Base-by-base conservation (phyloP, 495 filamentous ascomycete genomes). In the Bacidia rubella region DNA sequence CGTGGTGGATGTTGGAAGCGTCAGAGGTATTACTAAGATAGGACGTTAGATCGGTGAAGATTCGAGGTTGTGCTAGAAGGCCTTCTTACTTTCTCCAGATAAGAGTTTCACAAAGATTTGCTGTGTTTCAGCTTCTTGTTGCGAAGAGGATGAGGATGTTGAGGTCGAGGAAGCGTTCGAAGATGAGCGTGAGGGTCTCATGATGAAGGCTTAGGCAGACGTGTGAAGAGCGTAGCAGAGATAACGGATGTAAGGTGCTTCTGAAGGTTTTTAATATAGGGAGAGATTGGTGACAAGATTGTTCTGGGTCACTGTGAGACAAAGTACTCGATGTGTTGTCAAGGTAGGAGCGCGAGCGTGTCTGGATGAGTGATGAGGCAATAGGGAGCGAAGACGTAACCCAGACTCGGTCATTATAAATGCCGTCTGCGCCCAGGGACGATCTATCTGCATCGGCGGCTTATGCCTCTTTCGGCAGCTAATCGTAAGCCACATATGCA, bases 1-100 rank as follows among this genome's bases (percentile, higher is more conserved):
- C 11, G 71, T 60, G n/a, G 71, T 62, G 39, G 48, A 44, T 11
- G 52, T 47, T 4, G 60, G 60, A 54, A 72, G 29, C 44, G 60
- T 41, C 54, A 50, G 15, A 62, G 68, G 54, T 27, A 60, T 57
- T 12, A 54, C 57, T 62, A 17, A 2, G 19, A 3, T 10, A 38
- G 5, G 15, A 15, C 1, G 49, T 69, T 55, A 53, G 68, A 17
- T 9, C 15, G n/a, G n/a, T n/a, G n/a, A n/a, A n/a, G n/a, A n/a
- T n/a, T n/a, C n/a, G n/a, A n/a, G n/a, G n/a, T 61, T 55, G 66
- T 1, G 43, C 49, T 29, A 11, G 45, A n/a, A 39, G 29, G 45
- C 35, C 48, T n/a, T 42, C 57, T 43, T 55, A 62, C 60, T 60
- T 23, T 62, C 60, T 38, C 60, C 60, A 4, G 55, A 56, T 15